phyloP scores from a whole-genome alignment of 352 stramenopile genomes.

The Aphanomyces euteiches region DNA sequence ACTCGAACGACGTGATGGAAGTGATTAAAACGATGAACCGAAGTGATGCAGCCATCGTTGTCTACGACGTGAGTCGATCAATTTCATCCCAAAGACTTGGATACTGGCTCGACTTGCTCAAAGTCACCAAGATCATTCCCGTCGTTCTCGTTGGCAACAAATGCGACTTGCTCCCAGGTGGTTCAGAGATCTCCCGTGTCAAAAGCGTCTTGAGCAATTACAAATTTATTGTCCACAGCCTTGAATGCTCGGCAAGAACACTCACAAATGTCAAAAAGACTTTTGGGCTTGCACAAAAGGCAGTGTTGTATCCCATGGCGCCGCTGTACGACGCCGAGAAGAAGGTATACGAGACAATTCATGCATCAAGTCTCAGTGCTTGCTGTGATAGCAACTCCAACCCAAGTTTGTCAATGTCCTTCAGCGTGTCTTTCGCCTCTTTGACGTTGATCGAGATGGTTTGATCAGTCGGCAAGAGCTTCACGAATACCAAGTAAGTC shows the following conservation, averaged over 20 bases:
- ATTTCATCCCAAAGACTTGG: conserved; percentile 82
- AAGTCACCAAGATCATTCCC: conserved; percentile 80
- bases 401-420: conserved; percentile 80
- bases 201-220: conserved; percentile 27
- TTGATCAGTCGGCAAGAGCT: conserved; percentile 81
- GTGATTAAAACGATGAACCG: conserved; percentile 80
- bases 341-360: conserved; percentile 39
- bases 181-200: conserved; percentile 25
- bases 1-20: conserved; percentile 59
- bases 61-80: conserved; percentile 81
- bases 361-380: neutral
- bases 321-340: conserved; percentile 86
- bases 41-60: conserved; percentile 81
- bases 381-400: conserved; percentile 55
- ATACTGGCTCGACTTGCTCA: conserved; percentile 82
- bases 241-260: conserved; percentile 85
- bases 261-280: conserved; percentile 84
- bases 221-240: conserved; percentile 71
- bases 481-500: conserved; percentile 71
- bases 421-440: conserved; percentile 83
- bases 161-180: conserved; percentile 53
- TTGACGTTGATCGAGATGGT: conserved; percentile 75
- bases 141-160: conserved; percentile 88
- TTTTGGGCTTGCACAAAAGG: conserved; percentile 86
- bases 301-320: conserved; percentile 83